Base-by-base conservation (phyloP, 2,329 filamentous ascomycete species). In the Pseudogymnoascus verrucosus region DNA sequence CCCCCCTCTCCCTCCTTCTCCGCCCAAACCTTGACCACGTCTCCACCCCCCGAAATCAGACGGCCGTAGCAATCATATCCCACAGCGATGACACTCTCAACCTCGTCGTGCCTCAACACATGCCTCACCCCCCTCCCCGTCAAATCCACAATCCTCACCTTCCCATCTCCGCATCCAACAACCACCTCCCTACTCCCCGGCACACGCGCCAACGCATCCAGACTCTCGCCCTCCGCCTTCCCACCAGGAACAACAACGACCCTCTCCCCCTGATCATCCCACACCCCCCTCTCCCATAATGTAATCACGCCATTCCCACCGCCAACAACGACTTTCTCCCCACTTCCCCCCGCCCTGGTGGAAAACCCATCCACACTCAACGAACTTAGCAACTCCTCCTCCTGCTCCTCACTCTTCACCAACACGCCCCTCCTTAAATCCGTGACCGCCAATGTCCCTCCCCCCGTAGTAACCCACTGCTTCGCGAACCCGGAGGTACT, bases 181-280 rank as follows among this genome's bases (percentile, higher is more conserved):
- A 89, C 89, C 2, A 95, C 83, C 71, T 89, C 87, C 76, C 89
- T 91, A 14, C 89, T 84, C 62, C 83, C 82, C 0, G 92, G 91
- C 16, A 95, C 79, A 62, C 89, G 76, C 1, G 85, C 81, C 65
- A 97, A 79, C n/a, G 86, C 83, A 71, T 98, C 93, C 44, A 97
- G 78, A 65, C 89, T 91, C 74, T 96, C 92, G 51, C 85, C 90
- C 7, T 85, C 88, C 19, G 75, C 77, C 68, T 77, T 81, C 16
- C 80, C 83, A 8, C 80, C 77, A 21, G 77, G 78, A 68, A 91
- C 87, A 7, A 97, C 85, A 60, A 89, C 85, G 70, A 97, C 89
- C 62, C 92, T 84, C 76, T 96, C 92, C 69, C 96, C 90, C 74
- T 96, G 91, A 74, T 98, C 93, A 71, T 96, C 93, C 93, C 95